Evolutionary conservation across 2,329 filamentous ascomycete genomes (phyloP).

Genomic region (Penicillium freii): DNA sequence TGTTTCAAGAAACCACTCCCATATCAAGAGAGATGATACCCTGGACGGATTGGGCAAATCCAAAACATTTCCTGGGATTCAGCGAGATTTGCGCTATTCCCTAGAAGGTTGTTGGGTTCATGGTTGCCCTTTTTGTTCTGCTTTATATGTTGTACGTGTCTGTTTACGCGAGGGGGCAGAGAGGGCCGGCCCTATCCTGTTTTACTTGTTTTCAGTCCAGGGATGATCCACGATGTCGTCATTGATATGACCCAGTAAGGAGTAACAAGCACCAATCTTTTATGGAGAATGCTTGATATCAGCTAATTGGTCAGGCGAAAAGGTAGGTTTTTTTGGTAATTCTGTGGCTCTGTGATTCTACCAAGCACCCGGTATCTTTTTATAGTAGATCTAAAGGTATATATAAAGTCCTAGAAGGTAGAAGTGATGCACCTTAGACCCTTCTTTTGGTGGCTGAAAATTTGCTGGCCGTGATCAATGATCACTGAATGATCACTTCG

Average conservation of each 20-base stretch:
- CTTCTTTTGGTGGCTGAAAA: no score
- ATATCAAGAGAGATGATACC: background rate
- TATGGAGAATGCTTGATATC: background rate
- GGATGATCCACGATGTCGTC: background rate
- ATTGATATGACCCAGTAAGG: background rate
- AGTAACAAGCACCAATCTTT: background rate
- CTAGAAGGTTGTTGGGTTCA: background rate
- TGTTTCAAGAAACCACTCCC: background rate
- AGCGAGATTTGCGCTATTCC: background rate
- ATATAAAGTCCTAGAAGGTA: no score
- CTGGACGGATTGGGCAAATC: background rate
- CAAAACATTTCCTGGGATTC: background rate
- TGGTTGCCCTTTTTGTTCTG: background rate
- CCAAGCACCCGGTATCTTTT: no score
- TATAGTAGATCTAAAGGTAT: no score
- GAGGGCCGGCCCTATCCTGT: slow-evolving; percentile 13
- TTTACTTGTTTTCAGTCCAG: background rate
- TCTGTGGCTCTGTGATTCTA: no score
- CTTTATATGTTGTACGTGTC: slow-evolving; percentile 4
- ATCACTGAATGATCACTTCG: no score
- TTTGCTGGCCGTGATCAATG: no score
- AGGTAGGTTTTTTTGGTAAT: background rate
- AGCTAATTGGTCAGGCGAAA: background rate
- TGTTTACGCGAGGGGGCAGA: slow-evolving; percentile 13
- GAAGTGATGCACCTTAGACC: no score